Conservation (phyloP, 2,329 filamentous ascomycete genomes). For the Exserohilum turcica region DNA sequence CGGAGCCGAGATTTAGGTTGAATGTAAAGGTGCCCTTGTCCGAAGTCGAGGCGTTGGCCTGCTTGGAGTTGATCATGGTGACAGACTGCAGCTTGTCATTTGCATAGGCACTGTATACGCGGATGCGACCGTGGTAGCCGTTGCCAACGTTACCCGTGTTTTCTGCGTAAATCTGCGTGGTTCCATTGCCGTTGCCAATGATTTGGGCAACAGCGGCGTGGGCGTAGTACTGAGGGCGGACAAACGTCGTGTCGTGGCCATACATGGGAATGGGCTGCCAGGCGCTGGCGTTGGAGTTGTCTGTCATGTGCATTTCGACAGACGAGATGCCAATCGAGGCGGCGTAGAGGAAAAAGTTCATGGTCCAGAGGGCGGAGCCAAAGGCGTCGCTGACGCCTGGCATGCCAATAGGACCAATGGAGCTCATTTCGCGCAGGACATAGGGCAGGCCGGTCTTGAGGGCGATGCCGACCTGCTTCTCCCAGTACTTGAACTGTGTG, state of each 20-base stretch:
- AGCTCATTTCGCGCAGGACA: conserved; percentile 58
- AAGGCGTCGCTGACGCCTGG: conserved; percentile 55
- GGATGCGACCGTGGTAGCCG: conserved; percentile 50
- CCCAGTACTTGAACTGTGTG: conserved; percentile 56
- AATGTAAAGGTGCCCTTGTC: conserved; percentile 51
- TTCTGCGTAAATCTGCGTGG: conserved; percentile 51
- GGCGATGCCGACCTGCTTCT: conserved; percentile 51
- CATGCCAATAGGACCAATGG: conserved; percentile 57
- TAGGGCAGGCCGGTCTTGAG: conserved; percentile 52
- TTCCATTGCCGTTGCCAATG: conserved; percentile 54
- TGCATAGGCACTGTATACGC: conserved; percentile 55
- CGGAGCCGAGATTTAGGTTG: conserved; percentile 49
- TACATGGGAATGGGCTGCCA: conserved; percentile 55
- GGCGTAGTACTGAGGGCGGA: conserved; percentile 58
- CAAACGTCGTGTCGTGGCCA: conserved; percentile 50
- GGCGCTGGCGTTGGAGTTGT: conserved; percentile 57
- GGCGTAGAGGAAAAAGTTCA: conserved; percentile 59
- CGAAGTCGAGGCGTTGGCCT: conserved; percentile 48
- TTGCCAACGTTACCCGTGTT: conserved; percentile 37
- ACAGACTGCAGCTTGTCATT: conserved; percentile 50
- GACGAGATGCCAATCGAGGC: conserved; percentile 55
- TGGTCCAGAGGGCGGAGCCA: conserved; percentile 57
- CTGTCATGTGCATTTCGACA: conserved; percentile 61
- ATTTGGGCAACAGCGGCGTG: conserved; percentile 58
- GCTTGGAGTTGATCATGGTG: conserved; percentile 55